Evolutionary conservation across 176 grass and related monocot species (phyloP), one percentile per base, ranked within the genome.

Genomic region (Rhipidocladum racemiflorum): DNA sequence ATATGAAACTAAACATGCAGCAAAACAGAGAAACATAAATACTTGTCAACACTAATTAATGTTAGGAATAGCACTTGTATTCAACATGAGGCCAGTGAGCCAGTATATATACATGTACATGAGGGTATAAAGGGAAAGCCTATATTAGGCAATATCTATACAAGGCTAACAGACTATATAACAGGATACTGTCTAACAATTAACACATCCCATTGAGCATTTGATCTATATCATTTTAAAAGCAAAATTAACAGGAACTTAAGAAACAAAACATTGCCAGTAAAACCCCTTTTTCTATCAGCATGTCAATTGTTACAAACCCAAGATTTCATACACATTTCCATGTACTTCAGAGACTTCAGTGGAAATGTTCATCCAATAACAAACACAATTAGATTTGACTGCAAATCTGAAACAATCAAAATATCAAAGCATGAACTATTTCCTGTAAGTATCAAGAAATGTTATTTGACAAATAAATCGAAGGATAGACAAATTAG

Each of bases 301-400:
- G 44, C 38, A 72, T 78, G 72, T n/a, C 59, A 78, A 65, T 6
- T 67, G 49, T 50, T 67, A 82, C 42, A 82, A 82, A 74, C 29
- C 12, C 42, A 77, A 51, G 39, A 27, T 46, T 61, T 51, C 55
- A 24, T 63, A 71, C 17, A 78, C 56, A 72, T 78, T 51, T 78
- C 38, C 32, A 17, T 8, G 11, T 35, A 65, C 20, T 57, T 39
- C 70, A 68, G 46, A 61, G 4, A 76, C 30, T 75, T 78, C 73
- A 48, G 36, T 49, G 30, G 7, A 67, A 8, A 73, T 57, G 20
- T 63, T 65, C 59, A 66, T 73, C 53, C 27, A 30, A 57, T 83
- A 78, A 72, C 25, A 54, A 69, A 76, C 18, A 24, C 32, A 1
- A 65, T 35, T 78, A 56, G 25, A 78, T 83, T 78, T 76, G 2